These are phyloP conservation scores for Ceratobasidium sp. DNA, from an alignment of 1,284 basidiomycete species.

Conservation along the genomic window DNA sequence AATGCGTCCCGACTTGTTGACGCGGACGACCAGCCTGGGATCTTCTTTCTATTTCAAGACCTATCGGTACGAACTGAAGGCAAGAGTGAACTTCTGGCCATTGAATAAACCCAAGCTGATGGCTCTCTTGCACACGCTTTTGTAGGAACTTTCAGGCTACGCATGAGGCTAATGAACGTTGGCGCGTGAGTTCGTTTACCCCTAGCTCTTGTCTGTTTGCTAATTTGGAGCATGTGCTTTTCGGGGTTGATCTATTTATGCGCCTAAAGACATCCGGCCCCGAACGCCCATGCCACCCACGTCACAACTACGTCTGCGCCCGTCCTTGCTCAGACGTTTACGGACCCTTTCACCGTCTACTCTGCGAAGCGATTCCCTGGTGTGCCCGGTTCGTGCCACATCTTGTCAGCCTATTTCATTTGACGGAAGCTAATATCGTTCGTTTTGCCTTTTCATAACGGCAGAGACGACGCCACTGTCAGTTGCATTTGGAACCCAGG, in stretches of 20 bases:
- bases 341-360: slow-evolving; percentile 88
- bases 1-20: slow-evolving; percentile 84
- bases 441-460: slow-evolving; percentile 40
- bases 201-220: slow-evolving; percentile 3
- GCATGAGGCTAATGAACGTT: slow-evolving; percentile 83
- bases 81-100: slow-evolving; percentile 45
- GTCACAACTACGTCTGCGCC: slow-evolving; percentile 71
- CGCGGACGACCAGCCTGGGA: slow-evolving; percentile 80
- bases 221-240: slow-evolving; percentile 11
- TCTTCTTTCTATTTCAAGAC: slow-evolving; percentile 90
- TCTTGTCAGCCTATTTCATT: slow-evolving; percentile 11
- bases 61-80: slow-evolving; percentile 87
- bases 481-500: slow-evolving; percentile 89
- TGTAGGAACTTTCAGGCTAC: slow-evolving; percentile 74
- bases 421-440: slow-evolving; percentile 39
- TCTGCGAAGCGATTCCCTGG: slow-evolving; percentile 93
- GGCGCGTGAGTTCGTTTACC: slow-evolving; percentile 68
- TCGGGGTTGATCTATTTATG: slow-evolving; percentile 4
- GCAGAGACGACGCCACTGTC: slow-evolving; percentile 86
- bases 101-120: neutral
- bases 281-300: slow-evolving; percentile 67
- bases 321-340: slow-evolving; percentile 83
- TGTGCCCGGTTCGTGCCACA: slow-evolving; percentile 71
- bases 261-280: slow-evolving; percentile 66
- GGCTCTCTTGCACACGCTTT: neutral